These are phyloP conservation scores for Entrophospora sp. DNA, from an alignment of 192 early-diverging fungal species.

Conservation along the genomic window DNA sequence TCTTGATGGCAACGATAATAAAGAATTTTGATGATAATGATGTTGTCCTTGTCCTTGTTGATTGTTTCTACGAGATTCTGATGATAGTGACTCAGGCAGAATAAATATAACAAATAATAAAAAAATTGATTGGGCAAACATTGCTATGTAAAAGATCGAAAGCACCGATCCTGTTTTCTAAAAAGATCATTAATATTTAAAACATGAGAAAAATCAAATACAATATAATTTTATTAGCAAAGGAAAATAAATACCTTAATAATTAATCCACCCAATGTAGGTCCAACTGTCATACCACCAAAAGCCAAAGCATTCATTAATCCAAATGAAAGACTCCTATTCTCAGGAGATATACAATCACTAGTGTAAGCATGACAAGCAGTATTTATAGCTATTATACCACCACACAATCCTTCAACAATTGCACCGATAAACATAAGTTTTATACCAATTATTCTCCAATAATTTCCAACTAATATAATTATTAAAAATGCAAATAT, in stretches of 20 bases:
- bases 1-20: background rate
- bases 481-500: background rate
- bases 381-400: slow-evolving; percentile 7
- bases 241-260: too few relatives aligned
- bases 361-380: slow-evolving; percentile 19
- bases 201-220: too few relatives aligned
- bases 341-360: slow-evolving; percentile 8
- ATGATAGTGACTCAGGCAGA: slow-evolving; percentile 9
- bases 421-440: slow-evolving; percentile 10
- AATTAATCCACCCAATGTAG: background rate
- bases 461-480: slow-evolving; percentile 8
- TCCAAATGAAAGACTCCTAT: slow-evolving; percentile 12
- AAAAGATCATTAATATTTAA: background rate
- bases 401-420: slow-evolving; percentile 8
- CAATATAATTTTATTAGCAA: too few relatives aligned
- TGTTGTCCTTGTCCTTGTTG: too few relatives aligned
- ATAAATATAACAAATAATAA: slow-evolving; percentile 10
- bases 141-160: slow-evolving; percentile 12
- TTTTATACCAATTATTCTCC: background rate
- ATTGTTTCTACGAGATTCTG: background rate
- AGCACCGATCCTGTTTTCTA: background rate
- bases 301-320: slow-evolving; percentile 4
- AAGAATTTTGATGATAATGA: background rate
- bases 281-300: slow-evolving; percentile 12
- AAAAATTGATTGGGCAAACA: background rate